A percentile compares a stretch with the other conserved stretches of the same genome.
These are phyloP conservation scores for Rubia balearica DNA, from an alignment of 305 asterid species.

Conservation along the genomic window DNA sequence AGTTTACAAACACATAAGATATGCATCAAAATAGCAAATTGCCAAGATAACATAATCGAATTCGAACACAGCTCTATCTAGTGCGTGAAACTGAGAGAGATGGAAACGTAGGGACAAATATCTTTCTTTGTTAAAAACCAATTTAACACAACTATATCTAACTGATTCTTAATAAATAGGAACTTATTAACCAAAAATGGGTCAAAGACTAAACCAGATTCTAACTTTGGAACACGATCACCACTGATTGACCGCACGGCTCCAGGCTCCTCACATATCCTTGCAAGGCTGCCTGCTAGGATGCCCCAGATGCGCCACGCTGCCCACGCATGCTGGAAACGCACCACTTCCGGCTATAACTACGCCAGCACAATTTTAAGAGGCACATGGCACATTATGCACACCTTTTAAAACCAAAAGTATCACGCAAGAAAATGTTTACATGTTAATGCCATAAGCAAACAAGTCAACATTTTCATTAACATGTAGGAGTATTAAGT, in stretches of 20 bases:
- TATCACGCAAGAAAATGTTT: not conserved
- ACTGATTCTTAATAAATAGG: no score
- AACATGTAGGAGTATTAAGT: not conserved
- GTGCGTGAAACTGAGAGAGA: no score
- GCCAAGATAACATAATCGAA: not conserved
- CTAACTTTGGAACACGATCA: no score
- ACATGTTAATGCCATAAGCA: not conserved
- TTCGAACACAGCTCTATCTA: no score
- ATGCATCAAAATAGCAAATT: not conserved
- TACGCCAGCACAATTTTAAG: no score
- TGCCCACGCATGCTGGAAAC: not conserved
- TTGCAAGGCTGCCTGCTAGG: not conserved
- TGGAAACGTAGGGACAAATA: no score
- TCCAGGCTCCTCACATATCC: not conserved
- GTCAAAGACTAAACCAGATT: no score
- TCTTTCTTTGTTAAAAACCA: no score
- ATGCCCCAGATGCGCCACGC: not conserved
- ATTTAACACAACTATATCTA: no score
- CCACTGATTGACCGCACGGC: not conserved
- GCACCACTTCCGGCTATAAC: not conserved
- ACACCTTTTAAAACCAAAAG: not conserved
- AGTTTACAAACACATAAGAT: not conserved
- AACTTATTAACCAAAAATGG: no score
- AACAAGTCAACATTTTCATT: not conserved
- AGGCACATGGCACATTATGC: no score